phyloP scores from a whole-genome alignment of 2,329 filamentous ascomycete species.

The Cladosporium sp. region DNA sequence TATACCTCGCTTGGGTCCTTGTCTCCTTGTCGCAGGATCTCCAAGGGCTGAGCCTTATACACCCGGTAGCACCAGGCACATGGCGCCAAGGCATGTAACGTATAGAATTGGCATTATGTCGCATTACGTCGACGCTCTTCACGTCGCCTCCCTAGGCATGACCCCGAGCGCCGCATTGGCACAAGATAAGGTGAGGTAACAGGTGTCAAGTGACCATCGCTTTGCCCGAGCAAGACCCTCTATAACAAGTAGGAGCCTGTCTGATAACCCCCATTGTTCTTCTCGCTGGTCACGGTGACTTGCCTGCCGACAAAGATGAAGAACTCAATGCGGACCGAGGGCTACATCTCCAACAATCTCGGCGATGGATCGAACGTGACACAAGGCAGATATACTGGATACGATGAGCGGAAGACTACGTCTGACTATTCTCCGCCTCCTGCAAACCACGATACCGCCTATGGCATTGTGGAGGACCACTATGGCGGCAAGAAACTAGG shows the following conservation, averaged over 20 bases:
- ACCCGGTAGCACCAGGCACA: not conserved
- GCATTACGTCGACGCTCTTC: not conserved
- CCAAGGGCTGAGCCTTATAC: not conserved
- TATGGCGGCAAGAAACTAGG: slow-evolving; percentile 14
- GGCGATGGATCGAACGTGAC: not conserved
- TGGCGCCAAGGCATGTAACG: slow-evolving; percentile 12
- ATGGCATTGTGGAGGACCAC: slow-evolving; percentile 10
- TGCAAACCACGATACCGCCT: not conserved
- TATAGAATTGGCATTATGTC: slow-evolving; percentile 6
- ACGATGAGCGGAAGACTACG: not conserved
- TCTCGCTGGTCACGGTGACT: not conserved
- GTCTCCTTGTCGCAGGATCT: not conserved
- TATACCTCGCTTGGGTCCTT: slow-evolving; percentile 5
- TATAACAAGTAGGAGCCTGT: not conserved
- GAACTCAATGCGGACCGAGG: not conserved
- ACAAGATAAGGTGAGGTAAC: not conserved
- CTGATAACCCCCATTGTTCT: too few relatives aligned
- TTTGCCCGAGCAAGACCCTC: too few relatives aligned
- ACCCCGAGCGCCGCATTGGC: not conserved
- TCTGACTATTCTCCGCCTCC: not conserved
- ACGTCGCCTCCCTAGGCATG: not conserved
- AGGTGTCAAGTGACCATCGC: not conserved
- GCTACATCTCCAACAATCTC: not conserved
- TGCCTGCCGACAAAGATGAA: not conserved
- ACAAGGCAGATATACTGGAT: not conserved